These are phyloP conservation scores for Botrytis elliptica DNA, from an alignment of 2,329 filamentous ascomycete species.

Conservation along the genomic window DNA sequence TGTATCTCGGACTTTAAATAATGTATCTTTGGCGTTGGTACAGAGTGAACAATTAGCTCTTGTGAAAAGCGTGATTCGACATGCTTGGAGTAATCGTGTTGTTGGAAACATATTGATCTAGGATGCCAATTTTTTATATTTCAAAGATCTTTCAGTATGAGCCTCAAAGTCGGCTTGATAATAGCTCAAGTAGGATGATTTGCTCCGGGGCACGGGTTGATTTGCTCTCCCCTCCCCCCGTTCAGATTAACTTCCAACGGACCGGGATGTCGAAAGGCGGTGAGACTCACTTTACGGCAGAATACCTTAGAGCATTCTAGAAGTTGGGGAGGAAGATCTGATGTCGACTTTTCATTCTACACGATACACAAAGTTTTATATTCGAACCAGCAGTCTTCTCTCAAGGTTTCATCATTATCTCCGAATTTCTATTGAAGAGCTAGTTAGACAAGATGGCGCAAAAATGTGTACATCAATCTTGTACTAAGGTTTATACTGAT, in stretches of 20 bases:
- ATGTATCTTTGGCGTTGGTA: slow-evolving; percentile 62
- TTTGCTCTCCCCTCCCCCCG: not conserved
- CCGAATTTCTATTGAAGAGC: not conserved
- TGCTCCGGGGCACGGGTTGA: not conserved
- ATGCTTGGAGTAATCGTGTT: slow-evolving; percentile 49
- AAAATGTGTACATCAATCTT: slow-evolving; percentile 96
- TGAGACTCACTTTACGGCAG: slow-evolving; percentile 1
- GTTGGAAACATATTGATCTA: slow-evolving; percentile 50
- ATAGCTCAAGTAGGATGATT: not conserved
- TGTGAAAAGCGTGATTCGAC: slow-evolving; percentile 73
- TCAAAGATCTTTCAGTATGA: not conserved
- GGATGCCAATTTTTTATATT: not conserved
- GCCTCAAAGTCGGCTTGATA: not conserved
- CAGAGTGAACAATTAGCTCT: slow-evolving; percentile 71
- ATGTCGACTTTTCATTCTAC: not conserved
- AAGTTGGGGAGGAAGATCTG: slow-evolving; percentile 4
- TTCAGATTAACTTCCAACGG: not conserved
- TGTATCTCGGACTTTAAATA: slow-evolving; percentile 66
- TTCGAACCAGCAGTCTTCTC: not conserved
- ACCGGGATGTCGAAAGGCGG: not conserved
- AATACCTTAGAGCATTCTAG: slow-evolving; percentile 20
- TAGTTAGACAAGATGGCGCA: slow-evolving; percentile 45
- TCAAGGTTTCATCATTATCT: not conserved
- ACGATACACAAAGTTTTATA: not conserved
- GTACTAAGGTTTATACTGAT: slow-evolving; percentile 83